A percentile compares a stretch with the other conserved stretches of the same genome.
Conservation (phyloP, 441 rosid genomes). For the Bruguiera hainesii region DNA sequence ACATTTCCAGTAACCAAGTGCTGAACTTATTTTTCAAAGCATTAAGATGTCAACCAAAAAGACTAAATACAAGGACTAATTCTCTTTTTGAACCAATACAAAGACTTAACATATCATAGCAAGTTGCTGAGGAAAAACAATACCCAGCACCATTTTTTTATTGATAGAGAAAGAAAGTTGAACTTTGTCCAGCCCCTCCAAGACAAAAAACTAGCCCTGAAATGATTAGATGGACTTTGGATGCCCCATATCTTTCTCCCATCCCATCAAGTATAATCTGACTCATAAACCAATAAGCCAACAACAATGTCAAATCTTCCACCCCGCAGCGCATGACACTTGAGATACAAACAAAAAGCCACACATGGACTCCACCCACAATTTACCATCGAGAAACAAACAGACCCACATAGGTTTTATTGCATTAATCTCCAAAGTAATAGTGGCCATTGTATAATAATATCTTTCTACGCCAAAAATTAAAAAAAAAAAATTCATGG, state of each 20-base stretch:
- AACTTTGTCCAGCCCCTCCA: constrained; percentile 23
- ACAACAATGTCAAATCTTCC: constrained; percentile 7
- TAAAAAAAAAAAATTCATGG: no score
- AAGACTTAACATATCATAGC: no score
- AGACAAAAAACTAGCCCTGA: constrained; percentile 20
- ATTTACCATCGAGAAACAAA: no score
- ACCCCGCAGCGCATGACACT: background rate
- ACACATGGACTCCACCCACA: no score
- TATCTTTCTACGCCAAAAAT: no score
- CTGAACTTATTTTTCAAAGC: no score
- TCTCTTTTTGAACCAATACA: constrained; percentile 6
- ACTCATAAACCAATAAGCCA: background rate
- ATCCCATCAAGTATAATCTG: constrained; percentile 19
- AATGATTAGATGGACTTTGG: constrained; percentile 20
- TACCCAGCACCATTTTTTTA: background rate
- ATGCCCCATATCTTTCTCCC: constrained; percentile 28
- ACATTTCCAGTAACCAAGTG: no score
- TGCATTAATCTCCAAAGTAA: no score
- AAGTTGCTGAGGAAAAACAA: background rate
- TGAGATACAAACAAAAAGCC: no score
- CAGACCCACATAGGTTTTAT: no score
- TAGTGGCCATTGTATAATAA: no score
- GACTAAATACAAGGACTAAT: background rate
- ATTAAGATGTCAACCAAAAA: background rate
- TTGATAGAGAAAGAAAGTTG: constrained; percentile 15